Percentiles rank a stretch among this genome's conserved stretches.
Evolutionary conservation across 23 red algal species (phyloP).

Genomic region (Chondrus crispus): DNA sequence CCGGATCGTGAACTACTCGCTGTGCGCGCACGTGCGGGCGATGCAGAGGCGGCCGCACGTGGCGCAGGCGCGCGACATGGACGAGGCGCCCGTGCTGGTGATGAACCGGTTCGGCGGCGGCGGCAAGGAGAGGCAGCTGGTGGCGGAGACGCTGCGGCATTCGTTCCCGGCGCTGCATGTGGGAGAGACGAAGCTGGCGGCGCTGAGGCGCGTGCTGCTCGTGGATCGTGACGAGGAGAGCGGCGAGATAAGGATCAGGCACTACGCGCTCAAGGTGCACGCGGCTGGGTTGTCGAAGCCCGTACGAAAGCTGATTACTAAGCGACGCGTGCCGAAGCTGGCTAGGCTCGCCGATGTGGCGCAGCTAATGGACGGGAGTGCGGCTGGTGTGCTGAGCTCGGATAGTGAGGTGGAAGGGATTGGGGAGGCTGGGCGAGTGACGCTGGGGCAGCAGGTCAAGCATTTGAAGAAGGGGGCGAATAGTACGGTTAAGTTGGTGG

Average conservation of each 20-base stretch:
- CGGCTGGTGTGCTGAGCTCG: constrained; percentile 62
- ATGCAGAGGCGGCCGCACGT: constrained; percentile 64
- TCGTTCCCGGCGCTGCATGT: constrained; percentile 87
- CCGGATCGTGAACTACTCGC: constrained; percentile 69
- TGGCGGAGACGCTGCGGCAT: constrained; percentile 72
- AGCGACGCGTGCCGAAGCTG: constrained; percentile 58
- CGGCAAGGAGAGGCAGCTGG: constrained; percentile 23
- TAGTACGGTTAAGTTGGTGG: constrained; percentile 70
- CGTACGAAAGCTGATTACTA: constrained; percentile 76
- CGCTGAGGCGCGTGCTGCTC: constrained; percentile 78
- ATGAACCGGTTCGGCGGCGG: constrained; percentile 62
- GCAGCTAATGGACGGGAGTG: constrained; percentile 64
- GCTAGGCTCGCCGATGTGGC: constrained; percentile 63
- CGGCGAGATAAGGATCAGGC: constrained; percentile 56
- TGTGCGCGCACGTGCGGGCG: constrained; percentile 67
- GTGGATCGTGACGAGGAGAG: constrained; percentile 65
- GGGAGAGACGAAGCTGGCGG: neutral
- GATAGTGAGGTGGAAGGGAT: constrained; percentile 85
- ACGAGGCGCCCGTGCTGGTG: constrained; percentile 82
- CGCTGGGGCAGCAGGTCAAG: constrained; percentile 51
- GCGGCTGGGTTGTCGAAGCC: constrained; percentile 75
- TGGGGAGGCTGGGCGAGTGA: constrained; percentile 14
- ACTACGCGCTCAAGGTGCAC: constrained; percentile 75
- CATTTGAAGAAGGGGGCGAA: constrained; percentile 19
- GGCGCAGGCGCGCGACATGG: constrained; percentile 43